Evolutionary conservation across 345 rosid genomes (phyloP).

Genomic region (Eucalyptus polyanthemos): DNA sequence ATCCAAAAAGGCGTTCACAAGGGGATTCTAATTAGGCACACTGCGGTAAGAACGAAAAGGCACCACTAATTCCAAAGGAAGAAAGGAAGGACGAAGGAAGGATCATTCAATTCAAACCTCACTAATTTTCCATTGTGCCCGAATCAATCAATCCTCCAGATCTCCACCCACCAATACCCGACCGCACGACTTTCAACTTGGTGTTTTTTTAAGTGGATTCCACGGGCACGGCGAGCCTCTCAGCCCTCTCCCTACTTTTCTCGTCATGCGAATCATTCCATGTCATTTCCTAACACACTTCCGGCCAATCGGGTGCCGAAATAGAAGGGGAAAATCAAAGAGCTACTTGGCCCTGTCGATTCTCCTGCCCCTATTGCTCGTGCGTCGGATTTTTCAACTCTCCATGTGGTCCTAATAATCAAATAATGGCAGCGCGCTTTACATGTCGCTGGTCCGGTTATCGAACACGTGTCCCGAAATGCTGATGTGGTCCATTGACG

Average conservation of each 20-base stretch:
- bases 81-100: too few species aligned
- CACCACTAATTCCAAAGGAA: not conserved
- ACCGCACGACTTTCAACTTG: too few species aligned
- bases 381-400: not conserved
- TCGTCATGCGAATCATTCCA: too few species aligned
- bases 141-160: too few species aligned
- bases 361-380: not conserved
- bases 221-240: not conserved
- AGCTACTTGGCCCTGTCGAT: not conserved
- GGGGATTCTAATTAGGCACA: not conserved
- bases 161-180: too few species aligned
- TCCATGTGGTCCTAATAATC: not conserved
- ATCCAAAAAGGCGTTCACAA: not conserved
- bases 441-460: not conserved
- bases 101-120: too few species aligned
- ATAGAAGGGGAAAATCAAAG: not conserved
- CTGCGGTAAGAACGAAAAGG: not conserved
- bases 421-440: not conserved
- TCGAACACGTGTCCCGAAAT: not conserved
- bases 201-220: not conserved
- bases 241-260: too few species aligned
- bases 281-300: too few species aligned
- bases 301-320: too few species aligned
- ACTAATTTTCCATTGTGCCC: too few species aligned
- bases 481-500: not conserved